phyloP scores from a whole-genome alignment of 2,329 filamentous ascomycete genomes.

The Alternaria rosae region DNA sequence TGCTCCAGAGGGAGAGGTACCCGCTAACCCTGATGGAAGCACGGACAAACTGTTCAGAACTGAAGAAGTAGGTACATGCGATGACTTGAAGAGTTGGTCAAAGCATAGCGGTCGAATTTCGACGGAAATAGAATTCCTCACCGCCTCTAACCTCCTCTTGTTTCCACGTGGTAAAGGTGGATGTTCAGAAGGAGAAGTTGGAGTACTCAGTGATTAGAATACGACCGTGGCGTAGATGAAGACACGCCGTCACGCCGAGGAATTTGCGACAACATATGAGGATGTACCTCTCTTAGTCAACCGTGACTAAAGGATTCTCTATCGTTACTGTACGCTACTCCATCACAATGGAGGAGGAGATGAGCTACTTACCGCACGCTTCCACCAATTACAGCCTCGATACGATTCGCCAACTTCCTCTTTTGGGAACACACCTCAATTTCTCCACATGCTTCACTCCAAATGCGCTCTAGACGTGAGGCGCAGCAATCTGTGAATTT shows the following conservation, averaged over 20 bases:
- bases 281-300: neutral
- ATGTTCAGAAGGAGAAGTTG: neutral
- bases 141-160: neutral
- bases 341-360: neutral
- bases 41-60: neutral
- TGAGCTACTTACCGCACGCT: neutral
- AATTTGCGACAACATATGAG: neutral
- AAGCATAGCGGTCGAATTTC: neutral
- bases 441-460: no score
- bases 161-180: no score
- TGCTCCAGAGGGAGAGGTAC: neutral
- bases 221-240: neutral
- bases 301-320: neutral
- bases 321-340: neutral
- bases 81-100: neutral
- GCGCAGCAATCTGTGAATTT: neutral
- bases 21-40: neutral
- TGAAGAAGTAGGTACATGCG: neutral
- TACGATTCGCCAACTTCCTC: no score
- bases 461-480: neutral
- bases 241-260: neutral
- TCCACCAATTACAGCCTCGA: neutral
- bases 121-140: neutral
- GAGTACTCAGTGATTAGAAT: neutral
- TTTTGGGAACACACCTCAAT: no score